These are phyloP conservation scores for Lepidium africanum DNA, from an alignment of 345 rosid genomes.

Conservation along the genomic window DNA sequence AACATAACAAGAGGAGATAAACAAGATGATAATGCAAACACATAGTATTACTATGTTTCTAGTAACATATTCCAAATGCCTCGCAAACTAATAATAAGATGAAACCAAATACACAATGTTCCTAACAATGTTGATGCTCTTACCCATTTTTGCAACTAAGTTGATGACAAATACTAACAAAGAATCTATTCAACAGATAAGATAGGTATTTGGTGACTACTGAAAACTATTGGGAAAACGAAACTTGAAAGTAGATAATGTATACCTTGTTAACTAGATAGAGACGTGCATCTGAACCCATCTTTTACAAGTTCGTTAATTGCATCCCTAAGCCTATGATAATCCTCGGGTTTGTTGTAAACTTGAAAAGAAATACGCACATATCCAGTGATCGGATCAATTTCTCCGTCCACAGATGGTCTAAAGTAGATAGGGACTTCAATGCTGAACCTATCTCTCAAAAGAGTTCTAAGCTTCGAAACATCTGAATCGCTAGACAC, in stretches of 20 bases:
- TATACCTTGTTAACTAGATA: constrained; percentile 39
- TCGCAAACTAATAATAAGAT: not conserved
- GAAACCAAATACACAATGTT: not conserved
- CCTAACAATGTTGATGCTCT: not conserved
- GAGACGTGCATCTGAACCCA: constrained; percentile 49
- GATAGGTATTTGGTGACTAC: not conserved
- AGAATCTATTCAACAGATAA: not conserved
- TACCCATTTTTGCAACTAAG: not conserved
- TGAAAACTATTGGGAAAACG: not conserved
- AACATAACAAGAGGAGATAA: not conserved
- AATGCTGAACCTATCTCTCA: constrained; percentile 53
- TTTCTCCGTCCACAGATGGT: constrained; percentile 48
- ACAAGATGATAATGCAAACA: not conserved
- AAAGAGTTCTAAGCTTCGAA: constrained; percentile 47
- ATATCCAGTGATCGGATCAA: constrained; percentile 51
- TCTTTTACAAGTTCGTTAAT: constrained; percentile 44
- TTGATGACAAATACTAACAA: too few species aligned
- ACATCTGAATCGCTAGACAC: constrained; percentile 48
- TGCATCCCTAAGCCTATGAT: constrained; percentile 63
- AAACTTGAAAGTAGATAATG: not conserved
- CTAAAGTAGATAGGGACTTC: constrained; percentile 78
- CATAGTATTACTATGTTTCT: not conserved
- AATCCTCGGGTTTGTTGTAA: constrained; percentile 75
- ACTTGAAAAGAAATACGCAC: constrained; percentile 84
- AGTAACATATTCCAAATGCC: not conserved